Evolutionary conservation across 768 basidiomycete genomes (phyloP), one percentile per base, ranked within the genome.

Genomic region (Rhizopogon roseolus): DNA sequence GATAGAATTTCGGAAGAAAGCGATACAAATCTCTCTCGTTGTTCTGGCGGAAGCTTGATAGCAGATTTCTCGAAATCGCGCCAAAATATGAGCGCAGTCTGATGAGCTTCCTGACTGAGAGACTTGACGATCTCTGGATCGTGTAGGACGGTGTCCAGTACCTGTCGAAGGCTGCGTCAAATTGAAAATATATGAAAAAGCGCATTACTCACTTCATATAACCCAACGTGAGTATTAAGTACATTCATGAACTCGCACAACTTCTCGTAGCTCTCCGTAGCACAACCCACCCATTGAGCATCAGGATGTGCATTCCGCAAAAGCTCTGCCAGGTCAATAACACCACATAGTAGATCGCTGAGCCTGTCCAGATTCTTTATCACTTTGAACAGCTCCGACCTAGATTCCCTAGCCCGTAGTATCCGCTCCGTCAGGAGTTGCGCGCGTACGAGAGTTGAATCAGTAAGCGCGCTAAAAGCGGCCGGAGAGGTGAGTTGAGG

Each of bases 171-270:
- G 14, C 22, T 19, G 19, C 22, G 14, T 36, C 46, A 36, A 10
- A 2, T 25, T 25, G 9, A 17, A 48, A 9, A 48, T 36, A 36
- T 1, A 36, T 1, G 9, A 1, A 32, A 25, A 22, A 36, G 19
- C 36, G 46, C 1, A 16, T 22, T 53, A 76, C 89, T 71, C 68
- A 90, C 95, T 74, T 92, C 80, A 58, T 94, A 95, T 43, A 99
- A 75, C 38, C 88, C 92, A 34, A 88, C 85, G 74, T 98, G 80
- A 32, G 95, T 98, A 70, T 99, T 99, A 55, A 98, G 76, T 43
- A 91, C 85, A 69, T 98, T 98, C 95, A 99, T 98, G 69, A 90
- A 95, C 72, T 94, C 90, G 74, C 93, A 98, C 57, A 98, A 75
- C 57, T 81, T 83, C 69, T 93, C 94, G 68, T 98, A 98, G 41